Conservation (phyloP, 345 rosid species). For the Boechera stricta region DNA sequence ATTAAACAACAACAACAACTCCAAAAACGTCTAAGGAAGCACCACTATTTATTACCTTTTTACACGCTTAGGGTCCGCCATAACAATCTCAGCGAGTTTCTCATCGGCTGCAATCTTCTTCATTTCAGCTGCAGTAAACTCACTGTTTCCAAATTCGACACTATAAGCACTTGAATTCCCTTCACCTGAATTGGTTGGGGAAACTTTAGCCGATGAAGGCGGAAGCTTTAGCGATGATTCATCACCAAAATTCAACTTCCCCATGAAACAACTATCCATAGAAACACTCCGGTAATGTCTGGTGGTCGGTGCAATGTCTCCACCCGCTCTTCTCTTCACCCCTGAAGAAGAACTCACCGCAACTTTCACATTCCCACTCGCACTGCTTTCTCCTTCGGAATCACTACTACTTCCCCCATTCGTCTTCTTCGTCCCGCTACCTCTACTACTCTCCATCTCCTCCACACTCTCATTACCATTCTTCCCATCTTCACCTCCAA, state of each 20-base stretch:
- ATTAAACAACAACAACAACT: neutral
- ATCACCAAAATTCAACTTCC: slow-evolving; percentile 56
- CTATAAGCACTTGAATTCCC: slow-evolving; percentile 50
- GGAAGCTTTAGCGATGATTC: slow-evolving; percentile 45
- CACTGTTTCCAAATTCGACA: slow-evolving; percentile 64
- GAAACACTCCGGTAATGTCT: slow-evolving; percentile 74
- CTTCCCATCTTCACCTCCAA: slow-evolving; percentile 63
- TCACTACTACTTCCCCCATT: slow-evolving; percentile 70
- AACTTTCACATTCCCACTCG: slow-evolving; percentile 46
- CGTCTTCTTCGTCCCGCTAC: slow-evolving; percentile 61
- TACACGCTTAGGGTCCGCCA: slow-evolving; percentile 63
- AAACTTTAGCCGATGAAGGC: slow-evolving; percentile 36
- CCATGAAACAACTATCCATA: slow-evolving; percentile 74
- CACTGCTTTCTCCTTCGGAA: slow-evolving; percentile 73
- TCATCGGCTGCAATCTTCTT: slow-evolving; percentile 78
- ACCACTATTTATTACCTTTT: slow-evolving; percentile 45
- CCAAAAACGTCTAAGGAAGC: neutral
- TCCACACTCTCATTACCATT: slow-evolving; percentile 45
- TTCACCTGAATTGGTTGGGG: slow-evolving; percentile 55
- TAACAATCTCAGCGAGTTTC: slow-evolving; percentile 78
- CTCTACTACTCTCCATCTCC: slow-evolving; percentile 56
- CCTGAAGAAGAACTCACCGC: slow-evolving; percentile 37
- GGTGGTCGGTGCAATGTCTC: slow-evolving; percentile 58
- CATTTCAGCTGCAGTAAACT: slow-evolving; percentile 65
- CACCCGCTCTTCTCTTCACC: slow-evolving; percentile 62